Base-by-base conservation (phyloP, 176 grass and related monocot genomes). In the Canna indica region DNA sequence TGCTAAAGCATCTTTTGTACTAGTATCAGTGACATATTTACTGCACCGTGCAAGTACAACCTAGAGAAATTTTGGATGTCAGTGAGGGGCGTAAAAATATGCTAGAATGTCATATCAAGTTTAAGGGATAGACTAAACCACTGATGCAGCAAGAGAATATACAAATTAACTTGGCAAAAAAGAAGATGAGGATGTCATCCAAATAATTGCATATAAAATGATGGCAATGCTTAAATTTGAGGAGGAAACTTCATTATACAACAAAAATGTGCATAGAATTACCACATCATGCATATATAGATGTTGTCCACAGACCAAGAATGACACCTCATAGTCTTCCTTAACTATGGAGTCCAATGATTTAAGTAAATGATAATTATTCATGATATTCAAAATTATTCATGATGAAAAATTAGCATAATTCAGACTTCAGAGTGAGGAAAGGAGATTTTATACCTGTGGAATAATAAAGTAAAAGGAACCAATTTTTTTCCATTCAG, bases 1-100 rank as follows among this genome's bases (percentile, higher is more conserved):
- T 67, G 74, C 86, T 58, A 99, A 68, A 32, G 94, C 86, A 73
- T 99, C 88, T 52, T n/a, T n/a, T n/a, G 85, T 88, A 53, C 69
- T 76, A 69, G 52, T 87, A 61, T 90, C 94, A 47, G 89, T 99
- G 46, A 88, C 76, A 76, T 93, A 99, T 81, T 84, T 85, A 78
- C 84, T 99, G 80, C 94, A 99, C 41, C 94, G 83, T 78, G 94
- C 94, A 14, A 93, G 39, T 30, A 99, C 94, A 75, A 99, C 89
- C 89, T 99, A 70, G 11, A 71, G 24, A 77, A 67, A 75, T 24
- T 29, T 41, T 30, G 15, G 39, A 41, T 28, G 54, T 58, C 33
- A 73, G 6, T 73, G 28, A 41, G 36, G 27, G 68, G 7, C 20
- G 50, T 18, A 70, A 2, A 41, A 12, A 70, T 26, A 31, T 47